Evolutionary conservation across 257 asterid species (phyloP).

Genomic region (Knoxia roxburghii): DNA sequence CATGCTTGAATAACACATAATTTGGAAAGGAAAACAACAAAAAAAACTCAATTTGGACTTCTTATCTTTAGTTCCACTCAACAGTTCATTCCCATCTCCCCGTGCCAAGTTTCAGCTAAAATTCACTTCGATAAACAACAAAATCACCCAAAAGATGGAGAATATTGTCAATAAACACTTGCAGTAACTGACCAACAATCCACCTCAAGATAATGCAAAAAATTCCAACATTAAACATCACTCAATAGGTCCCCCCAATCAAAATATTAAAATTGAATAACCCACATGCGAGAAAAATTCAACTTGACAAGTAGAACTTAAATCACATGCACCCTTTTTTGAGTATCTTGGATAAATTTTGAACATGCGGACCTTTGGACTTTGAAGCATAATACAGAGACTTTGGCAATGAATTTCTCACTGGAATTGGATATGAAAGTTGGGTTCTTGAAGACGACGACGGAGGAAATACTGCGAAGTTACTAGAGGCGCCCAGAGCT

Average conservation of each 20-base stretch:
- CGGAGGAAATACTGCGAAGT: background rate
- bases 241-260: background rate
- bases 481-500: background rate
- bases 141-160: background rate
- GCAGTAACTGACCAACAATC: too few species aligned
- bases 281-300: background rate
- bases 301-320: background rate
- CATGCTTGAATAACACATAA: background rate
- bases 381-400: slow-evolving; percentile 7
- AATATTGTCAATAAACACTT: too few species aligned
- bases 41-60: background rate
- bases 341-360: background rate
- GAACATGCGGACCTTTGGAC: slow-evolving; percentile 10
- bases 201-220: background rate
- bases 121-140: background rate
- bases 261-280: background rate
- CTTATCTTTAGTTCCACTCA: too few species aligned
- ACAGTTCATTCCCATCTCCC: too few species aligned
- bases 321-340: background rate
- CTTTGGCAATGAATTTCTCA: slow-evolving; percentile 4
- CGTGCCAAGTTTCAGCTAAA: background rate
- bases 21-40: background rate
- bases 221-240: background rate
- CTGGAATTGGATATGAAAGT: background rate
- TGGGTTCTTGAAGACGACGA: slow-evolving; percentile 12